Base-by-base conservation (phyloP, 2,329 filamentous ascomycete genomes). In the Proliferodiscus dingleyae region DNA sequence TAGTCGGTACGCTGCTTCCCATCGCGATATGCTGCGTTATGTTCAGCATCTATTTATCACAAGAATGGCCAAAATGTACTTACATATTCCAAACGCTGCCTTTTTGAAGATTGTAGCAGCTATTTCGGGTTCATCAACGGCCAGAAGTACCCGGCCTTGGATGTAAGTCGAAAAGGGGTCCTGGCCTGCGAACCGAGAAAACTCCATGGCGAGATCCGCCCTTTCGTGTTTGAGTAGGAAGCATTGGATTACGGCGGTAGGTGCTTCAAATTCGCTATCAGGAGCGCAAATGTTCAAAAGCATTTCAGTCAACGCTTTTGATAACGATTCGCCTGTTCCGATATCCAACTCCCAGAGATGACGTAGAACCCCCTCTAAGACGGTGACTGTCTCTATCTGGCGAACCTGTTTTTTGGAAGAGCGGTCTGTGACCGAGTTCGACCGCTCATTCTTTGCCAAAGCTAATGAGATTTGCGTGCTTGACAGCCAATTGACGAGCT, bases 11-110 rank as follows among this genome's bases (percentile, higher is more conserved):
- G 45, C 29, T 54, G 51, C 23, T 49, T 53, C n/a, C 51, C 33
- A 16, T 58, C 44, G 19, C 58, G 52, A 50, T 52, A 52, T 28
- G 56, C 60, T 64, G 22, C 15, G 13, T 28, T 18, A 15, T 21
- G 9, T 40, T 60, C 50, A 60, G 53, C 40, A 41, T 23, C 4
- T 19, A 15, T 15, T 15, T 24, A 10, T 3, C 3, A 11, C 9
- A 9, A 21, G 18, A 10, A 23, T 21, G 8, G 9, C 9, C 8
- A 38, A 1, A n/a, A 30, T 43, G n/a, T n/a, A 74, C 84, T 71
- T 77, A 90, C 88, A 83, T 65, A 95, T 80, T 45, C 85, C 83
- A 58, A 87, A 85, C 16, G 89, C 87, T 49, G 89, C 87, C 62
- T 85, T 91, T 55, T 82, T 83, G 66, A 98, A 96, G 60, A 81